phyloP scores from a whole-genome alignment of 1,139 yeast genomes.

The Diutina rugosa region DNA sequence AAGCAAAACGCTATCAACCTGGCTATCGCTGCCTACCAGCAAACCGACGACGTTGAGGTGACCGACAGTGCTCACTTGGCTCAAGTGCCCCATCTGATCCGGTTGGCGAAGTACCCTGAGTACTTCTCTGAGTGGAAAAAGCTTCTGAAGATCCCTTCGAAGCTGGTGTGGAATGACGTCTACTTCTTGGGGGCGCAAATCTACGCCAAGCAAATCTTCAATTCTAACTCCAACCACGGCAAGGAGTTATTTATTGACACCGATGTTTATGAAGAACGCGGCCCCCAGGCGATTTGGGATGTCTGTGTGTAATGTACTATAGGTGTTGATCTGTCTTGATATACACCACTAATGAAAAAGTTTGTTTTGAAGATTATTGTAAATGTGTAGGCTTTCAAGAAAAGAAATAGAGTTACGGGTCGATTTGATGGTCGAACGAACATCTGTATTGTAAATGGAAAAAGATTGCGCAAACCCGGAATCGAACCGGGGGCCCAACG shows the following conservation, averaged over 20 bases:
- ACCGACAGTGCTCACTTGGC: constrained; percentile 3
- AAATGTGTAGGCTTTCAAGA: too few relatives aligned
- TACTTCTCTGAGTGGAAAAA: constrained; percentile 95
- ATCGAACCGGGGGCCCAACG: background rate
- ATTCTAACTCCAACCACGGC: constrained; percentile 41
- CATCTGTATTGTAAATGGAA: constrained; percentile 32
- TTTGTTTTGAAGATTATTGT: background rate
- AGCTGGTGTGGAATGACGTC: constrained; percentile 39
- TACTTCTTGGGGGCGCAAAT: constrained; percentile 83
- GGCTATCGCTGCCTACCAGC: constrained; percentile 33
- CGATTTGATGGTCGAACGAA: too few relatives aligned
- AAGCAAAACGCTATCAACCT: constrained; percentile 22
- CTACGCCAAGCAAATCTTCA: constrained; percentile 73
- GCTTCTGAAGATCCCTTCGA: constrained; percentile 38
- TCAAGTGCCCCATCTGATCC: constrained; percentile 72
- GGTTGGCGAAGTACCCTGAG: constrained; percentile 65
- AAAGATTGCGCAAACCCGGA: constrained; percentile 5
- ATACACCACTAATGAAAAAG: background rate
- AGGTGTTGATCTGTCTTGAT: background rate
- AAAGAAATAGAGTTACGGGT: too few relatives aligned
- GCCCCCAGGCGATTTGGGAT: constrained; percentile 60
- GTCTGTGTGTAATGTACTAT: constrained; percentile 15
- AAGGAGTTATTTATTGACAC: constrained; percentile 61
- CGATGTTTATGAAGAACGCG: constrained; percentile 65
- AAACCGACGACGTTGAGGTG: constrained; percentile 15